Conservation (phyloP, 352 stramenopile genomes). For the Phytopythium litorale region DNA sequence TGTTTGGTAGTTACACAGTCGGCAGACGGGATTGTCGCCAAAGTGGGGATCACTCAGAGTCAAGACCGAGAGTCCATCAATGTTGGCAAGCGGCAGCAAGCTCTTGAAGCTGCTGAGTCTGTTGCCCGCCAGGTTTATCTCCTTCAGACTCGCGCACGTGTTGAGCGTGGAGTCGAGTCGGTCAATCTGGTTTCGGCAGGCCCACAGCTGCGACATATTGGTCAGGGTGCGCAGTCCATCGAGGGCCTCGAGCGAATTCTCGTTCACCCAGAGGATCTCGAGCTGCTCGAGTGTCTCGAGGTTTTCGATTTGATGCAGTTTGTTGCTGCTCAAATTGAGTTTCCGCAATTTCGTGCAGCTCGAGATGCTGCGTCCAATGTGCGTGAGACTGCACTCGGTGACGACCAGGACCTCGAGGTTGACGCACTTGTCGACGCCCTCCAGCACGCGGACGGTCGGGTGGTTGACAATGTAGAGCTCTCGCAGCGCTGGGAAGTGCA, state of each 20-base stretch:
- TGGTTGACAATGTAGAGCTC: constrained; percentile 80
- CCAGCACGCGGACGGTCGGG: constrained; percentile 49
- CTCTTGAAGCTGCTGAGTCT: constrained; percentile 84
- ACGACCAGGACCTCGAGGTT: constrained; percentile 64
- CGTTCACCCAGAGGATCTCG: constrained; percentile 78
- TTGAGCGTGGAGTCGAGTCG: constrained; percentile 65
- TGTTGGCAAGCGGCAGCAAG: constrained; percentile 62
- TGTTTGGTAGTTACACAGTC: constrained; percentile 92
- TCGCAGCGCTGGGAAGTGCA: constrained; percentile 53
- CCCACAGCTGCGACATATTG: constrained; percentile 66
- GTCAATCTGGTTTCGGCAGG: constrained; percentile 69
- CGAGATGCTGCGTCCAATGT: constrained; percentile 34
- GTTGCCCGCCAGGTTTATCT: constrained; percentile 89
- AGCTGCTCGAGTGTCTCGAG: constrained; percentile 54
- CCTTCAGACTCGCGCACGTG: constrained; percentile 40
- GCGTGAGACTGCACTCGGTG: constrained; percentile 56
- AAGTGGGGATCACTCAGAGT: constrained; percentile 87
- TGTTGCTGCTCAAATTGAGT: constrained; percentile 77
- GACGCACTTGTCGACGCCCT: constrained; percentile 44
- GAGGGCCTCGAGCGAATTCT: constrained; percentile 67
- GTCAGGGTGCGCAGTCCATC: constrained; percentile 46
- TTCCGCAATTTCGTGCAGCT: constrained; percentile 44
- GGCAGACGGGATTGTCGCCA: constrained; percentile 88
- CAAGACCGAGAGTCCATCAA: constrained; percentile 61
- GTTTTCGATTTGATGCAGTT: constrained; percentile 46